These are phyloP conservation scores for Lindgomyces ingoldianus DNA, from an alignment of 495 filamentous ascomycete species.

Conservation along the genomic window DNA sequence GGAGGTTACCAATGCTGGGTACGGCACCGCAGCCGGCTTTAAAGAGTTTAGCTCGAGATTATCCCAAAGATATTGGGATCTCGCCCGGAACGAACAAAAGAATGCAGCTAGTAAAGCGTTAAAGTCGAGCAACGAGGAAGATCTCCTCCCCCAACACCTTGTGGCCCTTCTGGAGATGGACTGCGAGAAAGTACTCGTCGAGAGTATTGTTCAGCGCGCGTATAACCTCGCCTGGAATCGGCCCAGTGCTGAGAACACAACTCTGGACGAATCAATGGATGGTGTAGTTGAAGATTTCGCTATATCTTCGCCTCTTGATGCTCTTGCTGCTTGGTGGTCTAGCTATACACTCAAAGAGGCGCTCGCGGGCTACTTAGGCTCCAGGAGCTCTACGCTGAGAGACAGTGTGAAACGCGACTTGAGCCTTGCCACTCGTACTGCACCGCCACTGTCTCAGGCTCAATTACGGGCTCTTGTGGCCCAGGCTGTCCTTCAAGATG, in stretches of 20 bases:
- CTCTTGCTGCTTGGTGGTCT: slow-evolving; percentile 88
- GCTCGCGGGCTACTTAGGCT: slow-evolving; percentile 61
- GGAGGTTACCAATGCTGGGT: slow-evolving; percentile 67
- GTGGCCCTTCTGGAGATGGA: slow-evolving; percentile 70
- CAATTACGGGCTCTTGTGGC: slow-evolving; percentile 79
- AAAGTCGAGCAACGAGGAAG: slow-evolving; percentile 51
- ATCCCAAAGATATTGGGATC: slow-evolving; percentile 76
- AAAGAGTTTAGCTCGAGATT: slow-evolving; percentile 67
- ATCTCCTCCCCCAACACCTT: slow-evolving; percentile 76
- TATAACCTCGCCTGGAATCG: slow-evolving; percentile 91
- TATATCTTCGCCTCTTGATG: slow-evolving; percentile 85
- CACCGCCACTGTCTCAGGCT: slow-evolving; percentile 75
- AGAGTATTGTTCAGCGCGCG: slow-evolving; percentile 76
- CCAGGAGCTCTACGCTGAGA: slow-evolving; percentile 31
- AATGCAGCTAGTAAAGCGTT: slow-evolving; percentile 20
- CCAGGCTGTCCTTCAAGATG: slow-evolving; percentile 58
- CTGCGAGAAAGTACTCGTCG: slow-evolving; percentile 75
- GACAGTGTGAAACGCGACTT: slow-evolving; percentile 59
- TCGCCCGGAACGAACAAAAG: slow-evolving; percentile 66
- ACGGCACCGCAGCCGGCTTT: slow-evolving; percentile 60
- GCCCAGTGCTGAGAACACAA: slow-evolving; percentile 64
- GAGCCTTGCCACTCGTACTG: slow-evolving; percentile 67
- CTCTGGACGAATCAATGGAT: slow-evolving; percentile 72
- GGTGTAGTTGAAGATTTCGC: slow-evolving; percentile 82
- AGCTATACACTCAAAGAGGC: slow-evolving; percentile 70